Evolutionary conservation across 106 monocot species (phyloP).

Genomic region (Gastrodia elata): DNA sequence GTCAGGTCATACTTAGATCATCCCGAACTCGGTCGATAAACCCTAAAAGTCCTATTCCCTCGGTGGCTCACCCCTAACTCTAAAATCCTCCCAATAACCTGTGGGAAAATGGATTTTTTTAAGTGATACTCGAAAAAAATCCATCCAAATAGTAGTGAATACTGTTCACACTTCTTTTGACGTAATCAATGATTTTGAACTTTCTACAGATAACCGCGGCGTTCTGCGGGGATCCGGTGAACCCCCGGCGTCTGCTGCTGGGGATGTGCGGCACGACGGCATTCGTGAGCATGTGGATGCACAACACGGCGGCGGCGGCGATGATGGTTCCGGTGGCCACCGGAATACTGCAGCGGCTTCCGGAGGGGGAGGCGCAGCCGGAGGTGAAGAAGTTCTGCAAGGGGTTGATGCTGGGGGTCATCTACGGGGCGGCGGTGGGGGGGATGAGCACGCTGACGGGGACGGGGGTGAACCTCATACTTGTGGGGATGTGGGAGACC

Average conservation of each 20-base stretch:
- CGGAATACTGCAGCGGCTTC: conserved; percentile 62
- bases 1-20: too few relatives aligned
- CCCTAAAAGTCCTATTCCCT: too few relatives aligned
- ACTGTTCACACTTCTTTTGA: too few relatives aligned
- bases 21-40: too few relatives aligned
- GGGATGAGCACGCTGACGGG: conserved; percentile 85
- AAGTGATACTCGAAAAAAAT: too few relatives aligned
- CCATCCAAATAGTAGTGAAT: too few relatives aligned
- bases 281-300: conserved; percentile 98
- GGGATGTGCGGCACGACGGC: conserved; percentile 73
- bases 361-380: conserved; percentile 15
- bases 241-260: conserved; percentile 56
- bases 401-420: conserved; percentile 74
- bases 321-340: conserved; percentile 95
- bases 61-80: too few relatives aligned
- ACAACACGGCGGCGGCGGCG: conserved; percentile 74
- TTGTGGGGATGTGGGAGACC: conserved; percentile 77
- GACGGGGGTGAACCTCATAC: conserved; percentile 74
- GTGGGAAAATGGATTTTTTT: too few relatives aligned
- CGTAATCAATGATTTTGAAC: background rate
- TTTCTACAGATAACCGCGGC: conserved; percentile 47
- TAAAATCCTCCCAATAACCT: too few relatives aligned
- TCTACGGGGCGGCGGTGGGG: conserved; percentile 66
- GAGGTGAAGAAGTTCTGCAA: conserved; percentile 52
- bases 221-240: conserved; percentile 66